These are phyloP conservation scores for Murraya koenigii DNA, from an alignment of 345 rosid species.

Conservation along the genomic window DNA sequence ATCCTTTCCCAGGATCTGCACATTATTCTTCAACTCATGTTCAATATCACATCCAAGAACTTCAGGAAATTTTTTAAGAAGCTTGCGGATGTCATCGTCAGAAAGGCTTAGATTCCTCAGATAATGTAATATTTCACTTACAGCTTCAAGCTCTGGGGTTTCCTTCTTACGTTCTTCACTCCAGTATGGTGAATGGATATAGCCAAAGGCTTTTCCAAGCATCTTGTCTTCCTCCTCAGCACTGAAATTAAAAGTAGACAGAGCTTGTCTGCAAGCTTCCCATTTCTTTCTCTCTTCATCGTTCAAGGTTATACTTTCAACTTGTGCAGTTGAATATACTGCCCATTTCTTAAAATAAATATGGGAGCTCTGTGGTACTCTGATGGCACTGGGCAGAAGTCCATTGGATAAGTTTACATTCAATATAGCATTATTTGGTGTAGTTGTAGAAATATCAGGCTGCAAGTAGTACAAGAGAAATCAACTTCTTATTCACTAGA, in stretches of 20 bases:
- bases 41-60: slow-evolving; percentile 81
- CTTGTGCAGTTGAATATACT: slow-evolving; percentile 36
- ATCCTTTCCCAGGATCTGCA: slow-evolving; percentile 60
- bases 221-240: slow-evolving; percentile 78
- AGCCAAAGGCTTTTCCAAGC: slow-evolving; percentile 84
- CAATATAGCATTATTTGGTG: slow-evolving; percentile 21
- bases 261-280: slow-evolving; percentile 77
- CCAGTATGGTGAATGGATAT: slow-evolving; percentile 84
- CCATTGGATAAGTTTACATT: slow-evolving; percentile 24
- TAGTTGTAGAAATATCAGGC: slow-evolving; percentile 37
- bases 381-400: slow-evolving; percentile 15
- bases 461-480: slow-evolving; percentile 30
- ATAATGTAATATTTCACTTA: slow-evolving; percentile 54
- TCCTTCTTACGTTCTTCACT: slow-evolving; percentile 72
- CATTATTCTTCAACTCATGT: slow-evolving; percentile 65
- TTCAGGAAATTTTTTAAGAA: slow-evolving; percentile 88
- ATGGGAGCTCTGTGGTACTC: slow-evolving; percentile 17
- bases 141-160: slow-evolving; percentile 53
- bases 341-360: slow-evolving; percentile 44
- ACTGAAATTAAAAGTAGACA: slow-evolving; percentile 58
- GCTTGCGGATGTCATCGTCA: slow-evolving; percentile 57
- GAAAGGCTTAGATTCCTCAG: slow-evolving; percentile 62
- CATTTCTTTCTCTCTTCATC: slow-evolving; percentile 58
- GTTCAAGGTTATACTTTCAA: slow-evolving; percentile 28
- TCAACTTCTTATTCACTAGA: neutral